A percentile compares a stretch with the other conserved stretches of the same genome.
These are phyloP conservation scores for Acorus calamus DNA, from an alignment of 106 monocot species.

Conservation along the genomic window DNA sequence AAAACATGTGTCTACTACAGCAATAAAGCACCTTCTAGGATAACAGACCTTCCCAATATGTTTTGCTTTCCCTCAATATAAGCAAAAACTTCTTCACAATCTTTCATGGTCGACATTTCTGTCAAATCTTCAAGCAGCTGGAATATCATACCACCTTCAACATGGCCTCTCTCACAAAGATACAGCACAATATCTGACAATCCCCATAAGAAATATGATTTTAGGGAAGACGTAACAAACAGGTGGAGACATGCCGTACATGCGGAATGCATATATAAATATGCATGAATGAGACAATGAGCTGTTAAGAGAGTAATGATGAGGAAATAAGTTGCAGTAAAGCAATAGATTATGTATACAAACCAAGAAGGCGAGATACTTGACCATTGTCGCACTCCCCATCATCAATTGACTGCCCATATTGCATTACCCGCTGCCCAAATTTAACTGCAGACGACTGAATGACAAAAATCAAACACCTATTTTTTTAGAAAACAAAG, in stretches of 20 bases:
- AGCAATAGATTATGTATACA: neutral
- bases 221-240: neutral
- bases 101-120: conserved; percentile 98
- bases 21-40: neutral
- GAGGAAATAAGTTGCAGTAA: neutral
- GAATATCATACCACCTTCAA: conserved; percentile 99
- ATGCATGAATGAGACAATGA: neutral
- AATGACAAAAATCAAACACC: conserved; percentile 7
- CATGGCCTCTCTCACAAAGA: conserved; percentile 92
- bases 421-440: conserved; percentile 68
- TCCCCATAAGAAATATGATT: neutral
- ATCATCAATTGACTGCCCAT: conserved; percentile 57
- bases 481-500: too few relatives aligned
- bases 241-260: too few relatives aligned
- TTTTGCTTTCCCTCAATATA: conserved; percentile 97
- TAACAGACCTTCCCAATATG: conserved; percentile 73
- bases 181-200: conserved; percentile 73
- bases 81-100: conserved; percentile 96
- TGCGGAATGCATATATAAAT: too few relatives aligned
- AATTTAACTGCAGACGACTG: conserved; percentile 88
- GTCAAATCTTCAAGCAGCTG: conserved; percentile 96
- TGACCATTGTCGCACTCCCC: conserved; percentile 36
- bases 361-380: conserved; percentile 88
- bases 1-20: neutral
- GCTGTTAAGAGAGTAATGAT: neutral